Evolutionary conservation across 73 alveolate genomes (phyloP).

Genomic region (Paramecium caudatum): DNA sequence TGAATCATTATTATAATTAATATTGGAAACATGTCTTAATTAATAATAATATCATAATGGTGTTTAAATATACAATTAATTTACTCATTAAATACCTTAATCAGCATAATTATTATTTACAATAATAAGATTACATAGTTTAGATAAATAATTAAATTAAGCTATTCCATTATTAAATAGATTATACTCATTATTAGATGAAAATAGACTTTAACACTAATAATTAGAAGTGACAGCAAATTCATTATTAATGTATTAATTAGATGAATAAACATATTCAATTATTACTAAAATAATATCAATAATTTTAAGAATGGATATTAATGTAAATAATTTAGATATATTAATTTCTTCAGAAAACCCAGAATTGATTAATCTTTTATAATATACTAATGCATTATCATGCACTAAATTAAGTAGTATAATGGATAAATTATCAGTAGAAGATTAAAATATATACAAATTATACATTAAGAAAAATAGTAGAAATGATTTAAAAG

Average conservation of each 20-base stretch:
- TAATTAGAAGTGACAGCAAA: background rate
- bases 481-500: slow-evolving; percentile 7
- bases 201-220: background rate
- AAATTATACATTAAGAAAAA: slow-evolving; percentile 22
- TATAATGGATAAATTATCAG: background rate
- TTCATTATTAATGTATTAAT: background rate
- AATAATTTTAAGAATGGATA: background rate
- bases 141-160: background rate
- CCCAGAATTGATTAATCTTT: background rate
- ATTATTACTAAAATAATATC: background rate
- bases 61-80: slow-evolving; percentile 12
- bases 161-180: slow-evolving; percentile 24
- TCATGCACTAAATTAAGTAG: background rate
- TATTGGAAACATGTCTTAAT: slow-evolving; percentile 28
- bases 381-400: background rate
- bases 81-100: slow-evolving; percentile 55
- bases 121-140: background rate
- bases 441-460: background rate
- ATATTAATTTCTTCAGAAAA: background rate
- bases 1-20: slow-evolving; percentile 23
- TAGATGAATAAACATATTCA: slow-evolving; percentile 11
- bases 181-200: background rate
- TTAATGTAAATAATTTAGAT: background rate
- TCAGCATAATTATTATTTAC: slow-evolving; percentile 4
- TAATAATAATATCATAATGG: background rate